Evolutionary conservation across 2,329 filamentous ascomycete genomes (phyloP).

Genomic region (Microascus cirrosus): DNA sequence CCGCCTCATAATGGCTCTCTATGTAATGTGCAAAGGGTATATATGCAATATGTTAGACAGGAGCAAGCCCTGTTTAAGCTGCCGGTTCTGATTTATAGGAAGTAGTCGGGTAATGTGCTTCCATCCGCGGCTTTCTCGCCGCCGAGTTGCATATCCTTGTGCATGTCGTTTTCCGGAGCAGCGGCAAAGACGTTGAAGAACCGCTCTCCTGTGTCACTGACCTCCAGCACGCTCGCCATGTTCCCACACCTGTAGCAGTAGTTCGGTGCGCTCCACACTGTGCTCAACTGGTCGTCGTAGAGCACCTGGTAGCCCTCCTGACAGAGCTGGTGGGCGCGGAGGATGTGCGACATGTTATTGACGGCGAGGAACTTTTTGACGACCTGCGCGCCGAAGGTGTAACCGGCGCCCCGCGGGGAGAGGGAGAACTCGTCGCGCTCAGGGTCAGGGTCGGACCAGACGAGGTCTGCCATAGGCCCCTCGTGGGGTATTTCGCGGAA

Average conservation of each 20-base stretch:
- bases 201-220: constrained; percentile 82
- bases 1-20: not conserved
- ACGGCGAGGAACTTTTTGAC: constrained; percentile 97
- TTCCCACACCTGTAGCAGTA: constrained; percentile 96
- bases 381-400: constrained; percentile 95
- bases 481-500: constrained; percentile 98
- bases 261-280: constrained; percentile 96
- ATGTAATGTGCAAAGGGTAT: not conserved
- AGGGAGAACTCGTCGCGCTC: constrained; percentile 95
- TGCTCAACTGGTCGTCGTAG: constrained; percentile 88
- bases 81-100: constrained; percentile 38
- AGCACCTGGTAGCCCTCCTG: constrained; percentile 97
- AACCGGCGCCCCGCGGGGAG: constrained; percentile 85
- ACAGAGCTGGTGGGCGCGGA: constrained; percentile 95
- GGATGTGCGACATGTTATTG: constrained; percentile 94
- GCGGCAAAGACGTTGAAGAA: constrained; percentile 98
- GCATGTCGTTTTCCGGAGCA: constrained; percentile 86
- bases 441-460: constrained; percentile 97
- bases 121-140: constrained; percentile 59
- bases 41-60: constrained; percentile 1
- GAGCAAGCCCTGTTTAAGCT: not conserved
- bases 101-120: constrained; percentile 58
- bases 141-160: constrained; percentile 72
- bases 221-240: constrained; percentile 92
- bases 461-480: constrained; percentile 97